Base-by-base conservation (phyloP, 345 rosid genomes). In the Aegle marmelos region DNA sequence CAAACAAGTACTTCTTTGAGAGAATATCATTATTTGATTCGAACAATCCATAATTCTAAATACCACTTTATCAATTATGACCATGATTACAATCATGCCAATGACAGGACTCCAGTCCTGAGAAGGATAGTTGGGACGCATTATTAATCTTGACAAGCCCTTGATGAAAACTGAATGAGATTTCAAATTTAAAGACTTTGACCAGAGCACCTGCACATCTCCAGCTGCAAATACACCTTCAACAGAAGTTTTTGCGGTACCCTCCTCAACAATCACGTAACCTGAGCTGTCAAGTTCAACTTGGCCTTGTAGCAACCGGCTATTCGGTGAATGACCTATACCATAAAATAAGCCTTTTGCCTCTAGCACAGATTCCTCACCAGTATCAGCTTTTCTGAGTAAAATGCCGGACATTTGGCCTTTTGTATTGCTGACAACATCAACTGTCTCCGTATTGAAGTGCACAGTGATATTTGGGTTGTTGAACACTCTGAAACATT, bases 401-500 rank as follows among this genome's bases (percentile, higher is more conserved):
- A 92, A 87, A 81, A 93, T 87, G 65, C 98, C 97, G 5, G 97
- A 92, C 95, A 93, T 92, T 87, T 95, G 99, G 76, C 92, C 99
- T 85, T 92, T 95, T 21, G 89, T 86, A 80, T 95, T 95, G 95
- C 94, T 88, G 82, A 90, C 88, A 65, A 95, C 82, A 73, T 95
- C 98, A 86, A 88, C 90, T 0, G 94, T 71, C 86, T 93, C 94
- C 71, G 94, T 90, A 84, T 91, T 92, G 94, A 88, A 95, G 88
- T 95, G 99, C 88, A 95, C 87, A 22, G 94, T 91, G 87, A 95
- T 83, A 83, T 95, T 95, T 76, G 95, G 97, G 88, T 88, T 95
- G 93, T 92, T 93, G 93, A 86, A 74, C 93, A 95, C 99, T 95
- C 98, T 95, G 99, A 89, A 95, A 93, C 98, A 95, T 95, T 91